Conservation (phyloP, 768 basidiomycete genomes). For the Panaeolus cyanescens region DNA sequence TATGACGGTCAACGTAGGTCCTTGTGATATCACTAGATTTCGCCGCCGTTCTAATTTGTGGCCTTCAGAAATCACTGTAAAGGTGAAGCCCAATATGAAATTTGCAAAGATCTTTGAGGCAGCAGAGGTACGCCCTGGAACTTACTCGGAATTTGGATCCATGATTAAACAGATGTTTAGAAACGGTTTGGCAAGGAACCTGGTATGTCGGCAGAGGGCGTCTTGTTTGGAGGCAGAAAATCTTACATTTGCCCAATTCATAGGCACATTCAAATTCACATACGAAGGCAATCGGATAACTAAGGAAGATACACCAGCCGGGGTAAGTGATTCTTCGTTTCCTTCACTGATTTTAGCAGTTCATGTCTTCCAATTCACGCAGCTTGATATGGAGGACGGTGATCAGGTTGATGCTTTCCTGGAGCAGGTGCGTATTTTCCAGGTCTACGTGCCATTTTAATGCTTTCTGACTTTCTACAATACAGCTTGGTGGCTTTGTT, state of each 20-base stretch:
- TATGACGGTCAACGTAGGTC: slow-evolving; percentile 57
- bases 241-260: neutral
- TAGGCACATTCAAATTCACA: slow-evolving; percentile 66
- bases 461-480: neutral
- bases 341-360: neutral
- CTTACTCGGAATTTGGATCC: too few relatives aligned
- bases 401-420: slow-evolving; percentile 64
- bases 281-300: slow-evolving; percentile 54
- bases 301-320: slow-evolving; percentile 52
- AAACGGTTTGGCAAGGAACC: slow-evolving; percentile 60
- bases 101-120: slow-evolving; percentile 70
- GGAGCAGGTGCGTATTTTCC: slow-evolving; percentile 45
- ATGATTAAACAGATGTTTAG: too few relatives aligned
- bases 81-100: slow-evolving; percentile 64
- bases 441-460: neutral
- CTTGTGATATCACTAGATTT: slow-evolving; percentile 2
- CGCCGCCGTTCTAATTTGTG: neutral
- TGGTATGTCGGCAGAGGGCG: slow-evolving; percentile 35
- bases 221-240: neutral
- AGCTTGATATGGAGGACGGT: slow-evolving; percentile 63
- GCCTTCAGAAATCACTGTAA: slow-evolving; percentile 59
- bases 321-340: slow-evolving; percentile 37
- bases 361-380: neutral
- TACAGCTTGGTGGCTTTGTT: neutral
- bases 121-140: slow-evolving; percentile 66